Percentiles rank a stretch among this genome's conserved stretches.
These are phyloP conservation scores for Digitaria exilis DNA, from an alignment of 202 grass and related monocot genomes.

Conservation along the genomic window DNA sequence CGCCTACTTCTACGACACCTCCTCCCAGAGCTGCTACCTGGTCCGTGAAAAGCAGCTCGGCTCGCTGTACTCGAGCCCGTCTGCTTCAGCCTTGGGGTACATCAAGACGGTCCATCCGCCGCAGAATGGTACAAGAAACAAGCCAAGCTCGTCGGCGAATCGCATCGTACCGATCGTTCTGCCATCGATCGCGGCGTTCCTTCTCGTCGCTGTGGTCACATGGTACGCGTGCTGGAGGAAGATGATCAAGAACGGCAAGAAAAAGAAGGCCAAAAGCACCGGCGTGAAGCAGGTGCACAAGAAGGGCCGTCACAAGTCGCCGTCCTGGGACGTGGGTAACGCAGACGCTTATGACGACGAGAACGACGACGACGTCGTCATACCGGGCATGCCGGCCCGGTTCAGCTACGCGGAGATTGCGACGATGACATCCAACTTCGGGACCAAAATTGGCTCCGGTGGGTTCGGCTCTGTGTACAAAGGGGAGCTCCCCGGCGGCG, in stretches of 20 bases:
- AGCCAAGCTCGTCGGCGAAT: not conserved
- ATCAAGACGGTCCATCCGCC: conserved; percentile 54
- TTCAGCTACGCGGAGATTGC: conserved; percentile 67
- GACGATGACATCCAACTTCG: conserved; percentile 61
- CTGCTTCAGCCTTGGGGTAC: conserved; percentile 39
- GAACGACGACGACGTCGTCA: conserved; percentile 41
- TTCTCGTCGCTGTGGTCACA: conserved; percentile 34
- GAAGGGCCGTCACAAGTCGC: conserved; percentile 50
- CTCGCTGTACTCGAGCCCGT: conserved; percentile 51
- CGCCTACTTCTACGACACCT: conserved; percentile 64
- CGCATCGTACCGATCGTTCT: conserved; percentile 56
- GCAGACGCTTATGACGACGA: conserved; percentile 27
- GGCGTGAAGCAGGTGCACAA: conserved; percentile 35
- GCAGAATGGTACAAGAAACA: not conserved
- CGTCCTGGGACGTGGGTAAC: conserved; percentile 6
- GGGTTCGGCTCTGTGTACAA: conserved; percentile 91
- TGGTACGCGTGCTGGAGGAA: conserved; percentile 42
- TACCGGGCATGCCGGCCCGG: conserved; percentile 71
- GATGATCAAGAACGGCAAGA: conserved; percentile 17
- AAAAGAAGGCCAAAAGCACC: conserved; percentile 25
- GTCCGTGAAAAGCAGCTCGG: conserved; percentile 56
- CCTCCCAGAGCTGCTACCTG: conserved; percentile 55
- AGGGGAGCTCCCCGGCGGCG: conserved; percentile 62
- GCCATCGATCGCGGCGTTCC: conserved; percentile 50
- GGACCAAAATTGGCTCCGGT: conserved; percentile 67